Evolutionary conservation across 2,329 filamentous ascomycete genomes (phyloP).

Genomic region (Dothidotthia symphoricarpi): DNA sequence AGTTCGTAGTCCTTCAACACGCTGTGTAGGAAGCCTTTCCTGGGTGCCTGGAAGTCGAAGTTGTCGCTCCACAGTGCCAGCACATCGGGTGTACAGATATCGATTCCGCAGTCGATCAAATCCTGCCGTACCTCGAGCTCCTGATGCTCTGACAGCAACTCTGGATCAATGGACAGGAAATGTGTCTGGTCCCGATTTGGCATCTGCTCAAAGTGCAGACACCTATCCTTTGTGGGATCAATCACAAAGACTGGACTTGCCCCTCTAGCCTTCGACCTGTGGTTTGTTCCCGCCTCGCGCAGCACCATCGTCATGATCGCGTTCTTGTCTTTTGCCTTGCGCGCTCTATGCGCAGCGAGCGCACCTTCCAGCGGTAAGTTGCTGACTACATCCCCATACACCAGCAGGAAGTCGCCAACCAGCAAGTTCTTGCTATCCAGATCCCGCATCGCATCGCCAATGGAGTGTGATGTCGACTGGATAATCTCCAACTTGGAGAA

Average conservation of each 20-base stretch:
- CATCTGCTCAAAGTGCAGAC: constrained; percentile 93
- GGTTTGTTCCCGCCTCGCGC: constrained; percentile 69
- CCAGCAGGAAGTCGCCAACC: constrained; percentile 84
- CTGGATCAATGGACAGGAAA: constrained; percentile 71
- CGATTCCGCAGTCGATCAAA: constrained; percentile 89
- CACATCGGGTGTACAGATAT: constrained; percentile 96
- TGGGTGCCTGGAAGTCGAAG: constrained; percentile 90
- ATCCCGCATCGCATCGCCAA: constrained; percentile 93
- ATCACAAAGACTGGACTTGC: constrained; percentile 82
- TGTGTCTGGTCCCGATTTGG: constrained; percentile 64
- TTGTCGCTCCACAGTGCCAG: constrained; percentile 95
- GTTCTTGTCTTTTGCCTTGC: constrained; percentile 81
- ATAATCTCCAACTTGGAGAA: constrained; percentile 83
- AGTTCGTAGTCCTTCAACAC: constrained; percentile 96
- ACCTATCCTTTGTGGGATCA: constrained; percentile 74
- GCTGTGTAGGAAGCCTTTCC: constrained; percentile 84
- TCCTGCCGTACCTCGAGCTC: constrained; percentile 84
- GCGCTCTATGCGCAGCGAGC: constrained; percentile 73
- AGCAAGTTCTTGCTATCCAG: constrained; percentile 83
- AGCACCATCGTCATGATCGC: constrained; percentile 98
- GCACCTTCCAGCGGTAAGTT: constrained; percentile 82
- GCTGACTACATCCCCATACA: constrained; percentile 89
- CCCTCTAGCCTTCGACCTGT: constrained; percentile 74
- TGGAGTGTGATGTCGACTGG: constrained; percentile 79
- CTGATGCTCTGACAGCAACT: constrained; percentile 68